phyloP scores from a whole-genome alignment of 371 early-diverging fungal species.

The Zancudomyces culisetae region DNA sequence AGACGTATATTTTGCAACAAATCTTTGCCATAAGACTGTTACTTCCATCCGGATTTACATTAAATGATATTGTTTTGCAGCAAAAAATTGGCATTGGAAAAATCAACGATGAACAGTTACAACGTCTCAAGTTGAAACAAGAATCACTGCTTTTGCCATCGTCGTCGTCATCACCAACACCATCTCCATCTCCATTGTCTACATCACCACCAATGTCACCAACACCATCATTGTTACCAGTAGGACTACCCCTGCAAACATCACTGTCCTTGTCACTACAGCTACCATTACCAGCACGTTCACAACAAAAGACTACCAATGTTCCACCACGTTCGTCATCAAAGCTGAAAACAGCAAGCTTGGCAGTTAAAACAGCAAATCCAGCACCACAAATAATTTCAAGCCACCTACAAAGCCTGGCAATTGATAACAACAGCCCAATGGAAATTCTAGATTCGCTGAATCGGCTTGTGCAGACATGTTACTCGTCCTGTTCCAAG shows the following conservation, averaged over 20 bases:
- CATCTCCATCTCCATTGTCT: too few species aligned
- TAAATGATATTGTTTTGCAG: neutral
- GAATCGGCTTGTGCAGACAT: conserved; percentile 24
- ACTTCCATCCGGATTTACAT: neutral
- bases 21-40: neutral
- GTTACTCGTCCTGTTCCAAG: conserved; percentile 35
- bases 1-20: neutral
- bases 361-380: too few species aligned
- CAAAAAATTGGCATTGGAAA: neutral
- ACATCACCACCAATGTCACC: too few species aligned
- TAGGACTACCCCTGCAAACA: neutral
- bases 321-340: neutral
- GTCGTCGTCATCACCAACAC: neutral
- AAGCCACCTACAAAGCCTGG: conserved; percentile 1
- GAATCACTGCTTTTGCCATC: neutral
- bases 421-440: neutral
- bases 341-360: too few species aligned
- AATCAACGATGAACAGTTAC: neutral
- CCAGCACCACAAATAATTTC: conserved; percentile 5
- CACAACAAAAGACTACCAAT: neutral
- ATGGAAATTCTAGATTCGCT: conserved; percentile 10
- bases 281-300: neutral
- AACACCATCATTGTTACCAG: too few species aligned
- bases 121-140: neutral
- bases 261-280: too few species aligned